Conservation (phyloP, 2,329 filamentous ascomycete genomes). For the Cladophialophora exuberans region DNA sequence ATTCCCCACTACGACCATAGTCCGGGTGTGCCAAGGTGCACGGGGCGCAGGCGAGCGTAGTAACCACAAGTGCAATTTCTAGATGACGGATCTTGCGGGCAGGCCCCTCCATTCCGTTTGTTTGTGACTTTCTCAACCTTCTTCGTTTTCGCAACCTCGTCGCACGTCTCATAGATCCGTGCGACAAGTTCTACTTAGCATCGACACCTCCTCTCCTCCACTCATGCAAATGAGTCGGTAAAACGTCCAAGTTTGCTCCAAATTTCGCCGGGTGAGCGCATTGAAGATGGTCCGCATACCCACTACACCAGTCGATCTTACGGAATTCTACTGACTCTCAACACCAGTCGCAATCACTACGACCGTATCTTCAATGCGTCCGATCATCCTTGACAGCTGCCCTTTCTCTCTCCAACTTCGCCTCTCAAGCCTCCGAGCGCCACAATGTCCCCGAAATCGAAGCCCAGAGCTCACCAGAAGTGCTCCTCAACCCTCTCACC, state of each 20-base stretch:
- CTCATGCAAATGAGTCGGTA: slow-evolving; percentile 18
- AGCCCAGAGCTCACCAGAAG: slow-evolving; percentile 87
- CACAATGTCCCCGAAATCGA: slow-evolving; percentile 99
- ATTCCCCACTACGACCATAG: background rate
- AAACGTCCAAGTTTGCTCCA: background rate
- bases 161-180: background rate
- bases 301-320: background rate
- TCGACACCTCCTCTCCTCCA: background rate
- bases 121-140: background rate
- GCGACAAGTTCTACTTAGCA: background rate
- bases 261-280: slow-evolving; percentile 14
- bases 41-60: slow-evolving; percentile 12
- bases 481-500: slow-evolving; percentile 86
- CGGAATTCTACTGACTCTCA: slow-evolving; percentile 34
- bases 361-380: slow-evolving; percentile 94
- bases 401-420: slow-evolving; percentile 93
- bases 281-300: slow-evolving; percentile 29
- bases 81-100: slow-evolving; percentile 16
- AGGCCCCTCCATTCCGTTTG: background rate
- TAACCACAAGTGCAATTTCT: background rate
- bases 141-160: background rate
- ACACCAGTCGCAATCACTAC: slow-evolving; percentile 85
- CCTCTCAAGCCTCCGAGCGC: slow-evolving; percentile 91
- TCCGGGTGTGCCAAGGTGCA: background rate
- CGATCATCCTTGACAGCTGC: slow-evolving; percentile 92